These are phyloP conservation scores for Suillus weaverae DNA, from an alignment of 768 basidiomycete genomes.

Conservation along the genomic window DNA sequence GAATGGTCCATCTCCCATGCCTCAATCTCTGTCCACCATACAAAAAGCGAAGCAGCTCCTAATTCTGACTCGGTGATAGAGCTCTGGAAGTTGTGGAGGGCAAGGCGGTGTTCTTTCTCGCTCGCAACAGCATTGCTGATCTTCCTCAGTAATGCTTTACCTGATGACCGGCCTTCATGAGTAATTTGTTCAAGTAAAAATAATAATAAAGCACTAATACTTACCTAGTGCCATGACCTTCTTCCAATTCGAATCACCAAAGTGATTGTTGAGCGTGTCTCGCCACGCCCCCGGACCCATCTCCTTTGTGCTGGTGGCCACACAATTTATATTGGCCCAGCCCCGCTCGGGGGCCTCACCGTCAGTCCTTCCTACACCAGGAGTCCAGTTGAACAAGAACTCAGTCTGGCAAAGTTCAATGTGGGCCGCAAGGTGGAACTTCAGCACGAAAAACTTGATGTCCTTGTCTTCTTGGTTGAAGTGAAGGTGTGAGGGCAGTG, in stretches of 20 bases:
- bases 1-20: conserved; percentile 13
- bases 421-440: conserved; percentile 39
- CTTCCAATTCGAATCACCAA: conserved; percentile 35
- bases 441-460: conserved; percentile 28
- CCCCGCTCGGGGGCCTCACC: conserved; percentile 37
- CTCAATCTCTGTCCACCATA: conserved; percentile 7
- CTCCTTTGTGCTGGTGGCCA: conserved; percentile 32
- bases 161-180: background rate
- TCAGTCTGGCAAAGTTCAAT: conserved; percentile 22
- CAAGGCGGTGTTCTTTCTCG: background rate
- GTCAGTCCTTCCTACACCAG: conserved; percentile 30
- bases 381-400: conserved; percentile 31
- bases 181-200: background rate
- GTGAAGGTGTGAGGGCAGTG: background rate
- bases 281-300: conserved; percentile 34
- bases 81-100: background rate
- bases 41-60: background rate
- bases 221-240: conserved; percentile 28
- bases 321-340: conserved; percentile 35
- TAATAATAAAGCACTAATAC: conserved; percentile 1
- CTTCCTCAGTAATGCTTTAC: conserved; percentile 1
- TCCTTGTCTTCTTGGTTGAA: background rate
- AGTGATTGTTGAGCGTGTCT: conserved; percentile 37
- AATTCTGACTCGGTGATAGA: background rate
- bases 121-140: background rate